Base-by-base conservation (phyloP, 495 filamentous ascomycete species). In the Extremus antarcticus region DNA sequence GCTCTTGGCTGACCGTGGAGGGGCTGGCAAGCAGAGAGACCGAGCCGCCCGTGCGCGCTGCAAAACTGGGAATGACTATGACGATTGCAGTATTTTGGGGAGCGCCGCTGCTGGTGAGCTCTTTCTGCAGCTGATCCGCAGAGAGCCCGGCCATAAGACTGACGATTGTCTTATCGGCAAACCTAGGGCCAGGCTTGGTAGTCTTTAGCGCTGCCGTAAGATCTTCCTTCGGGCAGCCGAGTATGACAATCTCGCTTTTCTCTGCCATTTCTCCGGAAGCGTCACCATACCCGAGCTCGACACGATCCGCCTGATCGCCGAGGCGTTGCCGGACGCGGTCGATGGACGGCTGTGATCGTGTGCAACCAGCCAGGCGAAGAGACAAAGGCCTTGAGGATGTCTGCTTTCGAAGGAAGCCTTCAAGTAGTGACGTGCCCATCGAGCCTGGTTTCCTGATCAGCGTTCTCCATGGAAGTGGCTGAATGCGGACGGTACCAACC, bases 121-220 rank as follows among this genome's bases (percentile, higher is more conserved):
- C 16, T 22, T 54, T 20, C 40, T 45, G 51, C 23, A 54, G 19
- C 45, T 46, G 38, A n/a, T 21, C 25, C 25, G 29, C 21, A 43
- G 39, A 54, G 17, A 54, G 20, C n/a, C 51, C 51, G 40, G 51
- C 51, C 40, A 54, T 25, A 20, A 54, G 23, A 38, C 51, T 54
- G 19, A 54, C 25, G 51, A 54, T 46, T 25, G 51, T 54, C 21
- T 54, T 54, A 25, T 46, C 13, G 19, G 41, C 39, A 29, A 25
- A 43, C 20, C 38, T 24, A 15, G 23, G 39, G 24, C 41, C 38
- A 13, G 45, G 39, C 17, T 20, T 21, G 25, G 25, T 20, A 29
- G 51, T 19, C n/a, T 54, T 43, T 25, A 46, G 17, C 25, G 40
- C 11, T 20, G 20, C 45, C 11, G 16, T 17, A 39, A 54, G 40